Evolutionary conservation across 2,329 filamentous ascomycete species (phyloP).

Genomic region (Cadophora luteo-olivacea): DNA sequence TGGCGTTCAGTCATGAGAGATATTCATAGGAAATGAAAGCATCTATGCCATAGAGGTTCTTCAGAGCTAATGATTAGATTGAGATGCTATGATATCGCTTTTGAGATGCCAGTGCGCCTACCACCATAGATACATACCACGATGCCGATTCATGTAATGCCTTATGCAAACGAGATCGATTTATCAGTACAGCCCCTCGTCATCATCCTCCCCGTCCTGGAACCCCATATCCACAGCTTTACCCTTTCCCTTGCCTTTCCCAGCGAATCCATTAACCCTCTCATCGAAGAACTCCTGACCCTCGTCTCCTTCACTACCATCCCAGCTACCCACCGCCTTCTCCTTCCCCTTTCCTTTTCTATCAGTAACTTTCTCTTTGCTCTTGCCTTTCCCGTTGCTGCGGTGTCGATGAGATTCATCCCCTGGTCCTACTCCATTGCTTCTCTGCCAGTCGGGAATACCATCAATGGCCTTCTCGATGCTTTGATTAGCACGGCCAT

Average conservation of each 20-base stretch:
- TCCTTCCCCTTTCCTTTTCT: slow-evolving; percentile 48
- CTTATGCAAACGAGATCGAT: background rate
- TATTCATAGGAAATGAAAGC: too few species aligned
- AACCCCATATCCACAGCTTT: slow-evolving; percentile 57
- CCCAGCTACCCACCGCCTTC: slow-evolving; percentile 45
- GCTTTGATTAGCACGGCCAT: slow-evolving; percentile 26
- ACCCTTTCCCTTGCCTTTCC: slow-evolving; percentile 56
- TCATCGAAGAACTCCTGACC: slow-evolving; percentile 38
- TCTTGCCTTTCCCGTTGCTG: slow-evolving; percentile 36
- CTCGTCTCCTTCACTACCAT: slow-evolving; percentile 45
- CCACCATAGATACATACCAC: slow-evolving; percentile 6
- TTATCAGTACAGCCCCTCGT: slow-evolving; percentile 26
- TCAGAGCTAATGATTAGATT: background rate
- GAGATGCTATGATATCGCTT: slow-evolving; percentile 3
- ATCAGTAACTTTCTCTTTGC: slow-evolving; percentile 37
- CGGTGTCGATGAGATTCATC: slow-evolving; percentile 15
- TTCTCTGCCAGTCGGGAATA: slow-evolving; percentile 21
- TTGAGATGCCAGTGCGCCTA: too few species aligned
- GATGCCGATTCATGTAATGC: background rate
- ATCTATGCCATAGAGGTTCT: too few species aligned
- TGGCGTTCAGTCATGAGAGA: too few species aligned
- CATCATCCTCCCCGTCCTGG: slow-evolving; percentile 27
- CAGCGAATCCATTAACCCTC: slow-evolving; percentile 22
- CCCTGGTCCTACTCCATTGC: slow-evolving; percentile 16
- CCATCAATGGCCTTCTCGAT: slow-evolving; percentile 25